Conservation (phyloP, 129 eudicot species). For the Tagetes erecta region DNA sequence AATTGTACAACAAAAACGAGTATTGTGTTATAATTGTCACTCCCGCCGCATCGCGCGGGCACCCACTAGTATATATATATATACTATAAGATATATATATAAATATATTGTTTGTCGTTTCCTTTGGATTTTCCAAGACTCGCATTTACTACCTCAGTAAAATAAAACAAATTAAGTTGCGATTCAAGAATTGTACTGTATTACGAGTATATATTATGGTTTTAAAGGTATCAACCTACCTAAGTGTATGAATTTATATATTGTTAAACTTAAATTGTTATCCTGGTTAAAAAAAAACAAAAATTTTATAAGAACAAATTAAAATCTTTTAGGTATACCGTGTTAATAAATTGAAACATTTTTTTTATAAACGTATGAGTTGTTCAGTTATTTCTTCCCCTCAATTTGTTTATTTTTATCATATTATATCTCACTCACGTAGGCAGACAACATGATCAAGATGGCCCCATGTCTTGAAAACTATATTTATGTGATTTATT, state of each 20-base stretch:
- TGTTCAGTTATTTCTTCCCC: neutral
- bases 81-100: too few species aligned
- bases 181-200: too few species aligned
- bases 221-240: too few species aligned
- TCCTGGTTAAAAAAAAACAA: too few species aligned
- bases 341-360: too few species aligned
- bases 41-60: too few species aligned
- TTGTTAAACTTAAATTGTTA: too few species aligned
- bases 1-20: too few species aligned
- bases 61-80: too few species aligned
- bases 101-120: slow-evolving; percentile 20
- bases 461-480: neutral
- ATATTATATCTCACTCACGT: neutral
- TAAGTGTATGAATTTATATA: too few species aligned
- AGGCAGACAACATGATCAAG: neutral
- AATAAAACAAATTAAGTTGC: neutral
- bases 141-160: neutral
- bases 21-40: too few species aligned
- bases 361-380: neutral
- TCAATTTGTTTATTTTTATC: neutral
- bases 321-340: neutral
- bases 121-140: slow-evolving; percentile 19
- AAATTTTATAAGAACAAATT: neutral
- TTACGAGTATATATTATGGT: too few species aligned
- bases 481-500: neutral